phyloP scores from a whole-genome alignment of 169 alveolate species.

The Cyclospora cayetanensis region DNA sequence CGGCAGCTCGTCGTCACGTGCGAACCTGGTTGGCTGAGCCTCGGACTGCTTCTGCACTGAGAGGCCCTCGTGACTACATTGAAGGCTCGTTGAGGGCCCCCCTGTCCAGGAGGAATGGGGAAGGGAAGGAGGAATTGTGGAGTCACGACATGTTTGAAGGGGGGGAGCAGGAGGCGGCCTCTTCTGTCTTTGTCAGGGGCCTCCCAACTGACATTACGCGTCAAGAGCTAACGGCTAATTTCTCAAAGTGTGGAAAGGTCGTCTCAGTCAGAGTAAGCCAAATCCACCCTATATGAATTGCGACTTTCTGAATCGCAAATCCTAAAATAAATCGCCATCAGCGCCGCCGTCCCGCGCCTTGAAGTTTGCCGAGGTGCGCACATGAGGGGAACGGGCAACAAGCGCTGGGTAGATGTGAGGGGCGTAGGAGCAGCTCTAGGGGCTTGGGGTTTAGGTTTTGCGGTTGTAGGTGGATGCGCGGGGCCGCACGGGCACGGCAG shows the following conservation, averaged over 20 bases:
- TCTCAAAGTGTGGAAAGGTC: not conserved
- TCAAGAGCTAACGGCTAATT: not conserved
- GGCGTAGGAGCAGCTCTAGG: no score
- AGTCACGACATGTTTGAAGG: not conserved
- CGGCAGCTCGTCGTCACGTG: not conserved
- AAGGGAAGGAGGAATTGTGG: not conserved
- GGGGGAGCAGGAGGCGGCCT: not conserved
- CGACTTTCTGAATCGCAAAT: not conserved
- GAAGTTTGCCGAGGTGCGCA: no score
- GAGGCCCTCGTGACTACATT: not conserved
- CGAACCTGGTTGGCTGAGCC: not conserved
- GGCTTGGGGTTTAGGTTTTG: slow-evolving; percentile 3
- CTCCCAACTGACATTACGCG: not conserved
- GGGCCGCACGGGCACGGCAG: not conserved
- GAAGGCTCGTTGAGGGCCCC: not conserved
- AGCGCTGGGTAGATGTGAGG: no score
- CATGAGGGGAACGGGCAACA: no score
- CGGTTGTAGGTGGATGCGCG: not conserved
- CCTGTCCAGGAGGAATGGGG: not conserved
- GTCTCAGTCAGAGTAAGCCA: not conserved
- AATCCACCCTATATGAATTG: no score
- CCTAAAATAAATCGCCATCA: not conserved
- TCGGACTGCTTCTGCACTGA: not conserved
- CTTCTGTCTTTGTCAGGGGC: not conserved
- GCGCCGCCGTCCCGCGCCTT: not conserved